These are phyloP conservation scores for Euphrasia arctica DNA, from an alignment of 305 asterid genomes.

Conservation along the genomic window DNA sequence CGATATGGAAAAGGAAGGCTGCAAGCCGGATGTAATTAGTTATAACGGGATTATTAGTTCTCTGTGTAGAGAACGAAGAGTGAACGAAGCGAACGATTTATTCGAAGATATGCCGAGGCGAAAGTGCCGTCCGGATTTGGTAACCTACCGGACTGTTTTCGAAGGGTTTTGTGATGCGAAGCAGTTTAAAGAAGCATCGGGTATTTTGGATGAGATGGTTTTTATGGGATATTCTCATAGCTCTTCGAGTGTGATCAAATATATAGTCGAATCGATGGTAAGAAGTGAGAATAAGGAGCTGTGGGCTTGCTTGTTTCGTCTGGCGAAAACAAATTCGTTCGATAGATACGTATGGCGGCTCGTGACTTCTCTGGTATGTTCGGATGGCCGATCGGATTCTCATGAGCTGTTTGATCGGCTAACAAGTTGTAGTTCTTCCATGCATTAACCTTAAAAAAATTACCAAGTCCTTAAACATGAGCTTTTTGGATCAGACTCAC, in stretches of 20 bases:
- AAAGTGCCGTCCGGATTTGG: constrained; percentile 59
- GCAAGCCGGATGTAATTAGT: constrained; percentile 64
- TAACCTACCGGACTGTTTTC: constrained; percentile 55
- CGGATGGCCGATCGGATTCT: constrained; percentile 32
- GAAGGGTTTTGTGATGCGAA: constrained; percentile 57
- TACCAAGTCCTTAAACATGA: too few species aligned
- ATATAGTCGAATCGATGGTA: constrained; percentile 34
- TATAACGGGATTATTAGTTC: constrained; percentile 55
- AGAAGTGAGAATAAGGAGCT: constrained; percentile 34
- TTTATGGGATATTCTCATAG: constrained; percentile 51
- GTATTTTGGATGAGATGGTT: constrained; percentile 70
- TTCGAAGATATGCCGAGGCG: constrained; percentile 76
- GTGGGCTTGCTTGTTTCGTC: constrained; percentile 37
- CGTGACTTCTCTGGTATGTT: constrained; percentile 39
- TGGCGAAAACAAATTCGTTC: constrained; percentile 46
- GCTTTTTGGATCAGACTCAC: too few species aligned
- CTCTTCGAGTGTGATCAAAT: constrained; percentile 40
- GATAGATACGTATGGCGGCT: constrained; percentile 56
- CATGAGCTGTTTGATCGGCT: constrained; percentile 37
- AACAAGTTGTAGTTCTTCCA: constrained; percentile 17
- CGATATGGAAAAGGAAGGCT: constrained; percentile 62
- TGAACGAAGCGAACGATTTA: constrained; percentile 55
- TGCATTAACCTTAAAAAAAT: too few species aligned
- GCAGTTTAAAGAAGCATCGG: constrained; percentile 55
- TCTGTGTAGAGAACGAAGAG: constrained; percentile 52